Base-by-base conservation (phyloP, 129 eudicot genomes). In the Cynara cardunculus region DNA sequence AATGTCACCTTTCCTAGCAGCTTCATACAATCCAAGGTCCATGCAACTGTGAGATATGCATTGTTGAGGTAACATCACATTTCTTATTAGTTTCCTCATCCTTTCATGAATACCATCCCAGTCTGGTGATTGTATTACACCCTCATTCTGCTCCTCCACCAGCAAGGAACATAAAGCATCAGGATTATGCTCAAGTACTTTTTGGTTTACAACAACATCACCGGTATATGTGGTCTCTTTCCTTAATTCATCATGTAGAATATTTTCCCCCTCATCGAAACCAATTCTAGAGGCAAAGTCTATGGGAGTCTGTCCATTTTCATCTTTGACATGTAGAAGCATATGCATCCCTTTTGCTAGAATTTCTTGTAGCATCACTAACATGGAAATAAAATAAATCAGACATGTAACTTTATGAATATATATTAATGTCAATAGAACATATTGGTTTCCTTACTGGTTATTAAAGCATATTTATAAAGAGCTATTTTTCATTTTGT, bases 351-450 rank as follows among this genome's bases (percentile, higher is more conserved):
- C 78, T 74, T 74, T 26, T 44, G 68, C 65, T 73, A 73, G 25
- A 46, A 73, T 73, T 44, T 16, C 78, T 73, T 41, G 78, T 14
- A 73, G 78, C 26, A 74, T 74, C 44, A 74, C 78, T 74, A 53
- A 28, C 68, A 74, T 25, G 39, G 14, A 46, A 74, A 74, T 13
- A 44, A 72, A 21, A 19, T 8, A 44, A 74, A 46, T 74, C 3
- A 26, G 37, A 44, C 14, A 39, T 41, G 18, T 18, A 49, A 18
- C 21, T 1, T 49, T 49, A 49, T 49, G 62, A 49, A 14, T 22
- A 49, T 18, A 3, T 37, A 31, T 22, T 41, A 73, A 41, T 73
- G 77, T 73, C 77, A 24, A 4, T 41, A 24, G 37, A 18, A 49
- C 3, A 18, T 49, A 49, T 49, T 49, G 62, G 62, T 49, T 16